Percentiles rank a stretch among this genome's conserved stretches.
Conservation (phyloP, 1,284 basidiomycete genomes). For the Lignosus rhinocerotis region DNA sequence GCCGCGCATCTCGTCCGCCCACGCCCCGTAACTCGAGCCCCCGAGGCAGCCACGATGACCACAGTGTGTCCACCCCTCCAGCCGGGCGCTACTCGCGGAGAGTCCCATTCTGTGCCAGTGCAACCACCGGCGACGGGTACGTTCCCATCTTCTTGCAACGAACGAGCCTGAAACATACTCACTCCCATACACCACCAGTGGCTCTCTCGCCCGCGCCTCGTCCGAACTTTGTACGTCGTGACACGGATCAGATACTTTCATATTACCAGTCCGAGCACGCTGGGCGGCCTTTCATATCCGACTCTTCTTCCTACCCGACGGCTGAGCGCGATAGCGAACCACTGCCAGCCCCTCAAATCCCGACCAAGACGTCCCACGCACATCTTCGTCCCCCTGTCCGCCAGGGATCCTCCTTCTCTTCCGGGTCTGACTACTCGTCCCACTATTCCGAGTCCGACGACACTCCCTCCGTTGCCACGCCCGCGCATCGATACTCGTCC, state of each 20-base stretch:
- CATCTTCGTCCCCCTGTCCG: constrained; percentile 8
- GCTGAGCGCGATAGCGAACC: constrained; percentile 20
- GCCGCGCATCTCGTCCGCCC: background rate
- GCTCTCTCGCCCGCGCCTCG: constrained; percentile 24
- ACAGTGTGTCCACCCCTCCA: constrained; percentile 7
- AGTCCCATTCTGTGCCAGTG: background rate
- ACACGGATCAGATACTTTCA: constrained; percentile 36
- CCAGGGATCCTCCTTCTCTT: constrained; percentile 16
- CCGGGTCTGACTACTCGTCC: constrained; percentile 38
- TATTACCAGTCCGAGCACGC: constrained; percentile 37
- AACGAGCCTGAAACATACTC: constrained; percentile 1
- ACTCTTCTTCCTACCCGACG: constrained; percentile 17
- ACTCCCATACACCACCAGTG: background rate
- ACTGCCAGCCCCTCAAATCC: constrained; percentile 4
- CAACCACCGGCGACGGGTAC: constrained; percentile 8
- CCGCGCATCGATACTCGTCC: constrained; percentile 17
- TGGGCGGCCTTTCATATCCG: constrained; percentile 21
- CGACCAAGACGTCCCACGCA: background rate
- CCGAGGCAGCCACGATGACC: constrained; percentile 15
- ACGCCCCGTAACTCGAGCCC: background rate
- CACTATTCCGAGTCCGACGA: constrained; percentile 45
- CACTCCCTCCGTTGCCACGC: background rate
- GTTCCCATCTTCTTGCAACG: background rate
- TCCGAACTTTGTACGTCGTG: constrained; percentile 29
- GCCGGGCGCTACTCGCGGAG: constrained; percentile 9